Evolutionary conservation across 1,139 yeast species (phyloP).

Genomic region (Diutina sp.): DNA sequence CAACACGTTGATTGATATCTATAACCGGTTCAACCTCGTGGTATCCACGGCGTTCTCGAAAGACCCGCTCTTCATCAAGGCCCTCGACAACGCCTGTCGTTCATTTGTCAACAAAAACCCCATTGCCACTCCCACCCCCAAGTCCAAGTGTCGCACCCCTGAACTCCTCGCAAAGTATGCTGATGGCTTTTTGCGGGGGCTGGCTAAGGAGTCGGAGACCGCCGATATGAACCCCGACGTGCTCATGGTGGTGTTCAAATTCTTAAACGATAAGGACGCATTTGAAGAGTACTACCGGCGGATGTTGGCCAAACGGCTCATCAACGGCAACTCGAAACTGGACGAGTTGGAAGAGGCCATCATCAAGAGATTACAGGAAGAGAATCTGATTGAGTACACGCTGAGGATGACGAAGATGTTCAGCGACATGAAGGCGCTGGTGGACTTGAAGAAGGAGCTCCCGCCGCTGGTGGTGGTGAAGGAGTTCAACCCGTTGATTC

Average conservation of each 20-base stretch:
- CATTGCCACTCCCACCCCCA: slow-evolving; percentile 55
- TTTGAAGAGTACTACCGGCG: slow-evolving; percentile 92
- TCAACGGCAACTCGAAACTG: slow-evolving; percentile 72
- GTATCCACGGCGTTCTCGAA: slow-evolving; percentile 61
- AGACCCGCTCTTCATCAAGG: slow-evolving; percentile 72
- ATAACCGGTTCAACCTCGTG: slow-evolving; percentile 52
- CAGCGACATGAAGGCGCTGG: slow-evolving; percentile 82
- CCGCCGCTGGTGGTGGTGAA: slow-evolving; percentile 20
- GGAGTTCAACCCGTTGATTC: slow-evolving; percentile 63
- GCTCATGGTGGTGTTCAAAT: slow-evolving; percentile 77
- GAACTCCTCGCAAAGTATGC: slow-evolving; percentile 85
- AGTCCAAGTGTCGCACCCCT: slow-evolving; percentile 55
- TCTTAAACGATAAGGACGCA: slow-evolving; percentile 87
- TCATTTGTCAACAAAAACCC: slow-evolving; percentile 72
- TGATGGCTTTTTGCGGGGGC: slow-evolving; percentile 70
- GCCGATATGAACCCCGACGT: slow-evolving; percentile 72
- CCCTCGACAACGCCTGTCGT: slow-evolving; percentile 83
- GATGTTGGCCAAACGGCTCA: slow-evolving; percentile 76
- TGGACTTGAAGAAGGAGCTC: slow-evolving; percentile 51
- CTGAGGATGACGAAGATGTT: slow-evolving; percentile 94
- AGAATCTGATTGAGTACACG: slow-evolving; percentile 86
- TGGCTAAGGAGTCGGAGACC: slow-evolving; percentile 55
- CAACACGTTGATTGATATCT: slow-evolving; percentile 60
- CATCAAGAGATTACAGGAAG: slow-evolving; percentile 78
- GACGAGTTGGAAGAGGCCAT: slow-evolving; percentile 79